Conservation (phyloP, 2,329 filamentous ascomycete species). For the Colletotrichum sp. region DNA sequence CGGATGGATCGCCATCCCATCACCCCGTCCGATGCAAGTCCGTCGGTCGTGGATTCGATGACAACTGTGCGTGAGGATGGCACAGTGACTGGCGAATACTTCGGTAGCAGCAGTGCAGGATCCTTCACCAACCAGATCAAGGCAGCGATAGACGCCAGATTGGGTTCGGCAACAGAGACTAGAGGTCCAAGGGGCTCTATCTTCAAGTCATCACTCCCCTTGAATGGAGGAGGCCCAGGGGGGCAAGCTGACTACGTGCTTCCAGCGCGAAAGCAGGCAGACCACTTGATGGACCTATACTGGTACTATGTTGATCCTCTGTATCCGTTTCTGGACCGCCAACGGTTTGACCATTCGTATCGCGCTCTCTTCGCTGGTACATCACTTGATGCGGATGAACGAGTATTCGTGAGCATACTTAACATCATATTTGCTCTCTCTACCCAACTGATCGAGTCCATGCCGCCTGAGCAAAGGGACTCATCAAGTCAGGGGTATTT, state of each 20-base stretch:
- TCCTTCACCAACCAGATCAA: slow-evolving; percentile 53
- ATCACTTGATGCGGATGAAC: slow-evolving; percentile 39
- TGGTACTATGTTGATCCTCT: slow-evolving; percentile 52
- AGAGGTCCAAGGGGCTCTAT: neutral
- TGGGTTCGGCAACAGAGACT: slow-evolving; percentile 19
- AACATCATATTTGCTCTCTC: slow-evolving; percentile 53
- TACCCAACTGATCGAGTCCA: slow-evolving; percentile 46
- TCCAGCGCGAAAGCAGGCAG: slow-evolving; percentile 48
- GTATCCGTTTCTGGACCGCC: slow-evolving; percentile 48
- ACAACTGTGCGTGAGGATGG: slow-evolving; percentile 48
- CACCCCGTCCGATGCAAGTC: slow-evolving; percentile 21
- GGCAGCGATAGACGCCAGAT: slow-evolving; percentile 40
- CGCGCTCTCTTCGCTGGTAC: slow-evolving; percentile 43
- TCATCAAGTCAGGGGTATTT: slow-evolving; percentile 46
- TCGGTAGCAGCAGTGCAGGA: slow-evolving; percentile 51
- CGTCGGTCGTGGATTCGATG: slow-evolving; percentile 48
- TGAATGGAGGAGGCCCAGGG: neutral
- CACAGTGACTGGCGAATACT: slow-evolving; percentile 44
- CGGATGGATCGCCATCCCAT: slow-evolving; percentile 3
- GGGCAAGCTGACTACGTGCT: slow-evolving; percentile 39
- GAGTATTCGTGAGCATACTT: slow-evolving; percentile 46
- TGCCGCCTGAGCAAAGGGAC: slow-evolving; percentile 42
- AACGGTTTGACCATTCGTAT: slow-evolving; percentile 42
- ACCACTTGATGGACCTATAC: slow-evolving; percentile 48
- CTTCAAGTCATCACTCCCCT: slow-evolving; percentile 25